Evolutionary conservation across 306 rosid genomes (phyloP), one percentile per base, ranked within the genome.

Genomic region (Vigna mungo): DNA sequence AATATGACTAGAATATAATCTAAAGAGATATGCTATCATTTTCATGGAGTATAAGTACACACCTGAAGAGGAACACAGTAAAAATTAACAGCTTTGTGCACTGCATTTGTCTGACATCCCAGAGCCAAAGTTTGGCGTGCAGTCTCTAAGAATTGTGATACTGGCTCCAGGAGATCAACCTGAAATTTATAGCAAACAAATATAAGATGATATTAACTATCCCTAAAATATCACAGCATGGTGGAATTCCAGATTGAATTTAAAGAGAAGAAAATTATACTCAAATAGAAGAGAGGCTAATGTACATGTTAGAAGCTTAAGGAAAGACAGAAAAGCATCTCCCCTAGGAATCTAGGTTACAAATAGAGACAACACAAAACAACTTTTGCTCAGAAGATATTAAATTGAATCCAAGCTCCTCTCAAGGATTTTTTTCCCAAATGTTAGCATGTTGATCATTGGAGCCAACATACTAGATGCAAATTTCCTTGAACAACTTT

Each of bases 91-190:
- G 97, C 96, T 79, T 81, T 90, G 83, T 92, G 92, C 58, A 23
- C 90, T 80, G 91, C 75, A 78, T 71, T 84, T 55, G 62, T 78
- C 51, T 74, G 81, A 83, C 63, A 75, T 80, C 86, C 98, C 37
- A 83, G 56, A 81, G 82, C 81, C 86, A 90, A 81, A 53, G 85
- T 89, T 85, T 88, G 90, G 21, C 96, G 96, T 37, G 99, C 99
- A 77, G 93, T 56, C 82, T 89, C 93, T 74, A 95, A 79, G 79
- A 95, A 95, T 83, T 95, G 99, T 56, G 99, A 87, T 61, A 89
- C 99, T 64, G 99, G 99, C 77, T 95, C 99, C 52, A 95, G 93
- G 76, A 95, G 97, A 87, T 95, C 99, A 66, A 95, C 99, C 99
- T 95, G 83, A 75, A 41, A 69, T 64, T 72, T 30, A 74, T 3